Evolutionary conservation across 495 filamentous ascomycete species (phyloP), one percentile per base, ranked within the genome.

Genomic region (Aspergillus baeticus): DNA sequence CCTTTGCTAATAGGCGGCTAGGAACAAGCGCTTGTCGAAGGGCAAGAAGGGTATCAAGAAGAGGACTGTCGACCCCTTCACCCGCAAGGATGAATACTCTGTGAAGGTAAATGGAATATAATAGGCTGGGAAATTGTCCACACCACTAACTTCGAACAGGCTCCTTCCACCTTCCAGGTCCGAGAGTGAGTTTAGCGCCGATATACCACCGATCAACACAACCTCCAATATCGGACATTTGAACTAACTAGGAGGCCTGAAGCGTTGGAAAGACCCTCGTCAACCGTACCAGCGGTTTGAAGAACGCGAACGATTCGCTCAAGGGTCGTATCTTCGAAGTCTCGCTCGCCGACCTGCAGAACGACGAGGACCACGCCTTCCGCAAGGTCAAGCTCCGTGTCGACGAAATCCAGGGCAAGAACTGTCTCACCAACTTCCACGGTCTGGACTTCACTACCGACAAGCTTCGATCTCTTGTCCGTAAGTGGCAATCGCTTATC

Each of bases 11-110:
- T 66, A 26, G 29, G 59, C 51, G 58, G 31, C 14, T 70, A 98
- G 95, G 89, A 98, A 98, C 85, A 98, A 98, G 91, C 89, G 94
- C 77, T 85, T 98, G 81, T 98, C 94, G 48, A 98, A 98, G 84
- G 95, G 94, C 82, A 98, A 98, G 90, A 98, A 98, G 87, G 94
- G 94, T 75, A 86, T 98, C 69, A 98, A 98, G 90, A 98, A 98
- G 94, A 92, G 90, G 79, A 87, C 89, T 54, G 86, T 91, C 72
- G 94, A 98, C 75, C 95, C 94, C 65, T 98, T 98, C 81, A 81
- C 92, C 69, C 87, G 92, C 69, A 98, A 98, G 84, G 93, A 98
- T 77, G 97, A 96, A 89, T 98, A 91, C 81, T 89, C 87, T 61
- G 86, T 98, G 76, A 98, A 97, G 90, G 90, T 92, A 73, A 69